phyloP scores from a whole-genome alignment of 306 rosid genomes.

The Inga leiocalycina region DNA sequence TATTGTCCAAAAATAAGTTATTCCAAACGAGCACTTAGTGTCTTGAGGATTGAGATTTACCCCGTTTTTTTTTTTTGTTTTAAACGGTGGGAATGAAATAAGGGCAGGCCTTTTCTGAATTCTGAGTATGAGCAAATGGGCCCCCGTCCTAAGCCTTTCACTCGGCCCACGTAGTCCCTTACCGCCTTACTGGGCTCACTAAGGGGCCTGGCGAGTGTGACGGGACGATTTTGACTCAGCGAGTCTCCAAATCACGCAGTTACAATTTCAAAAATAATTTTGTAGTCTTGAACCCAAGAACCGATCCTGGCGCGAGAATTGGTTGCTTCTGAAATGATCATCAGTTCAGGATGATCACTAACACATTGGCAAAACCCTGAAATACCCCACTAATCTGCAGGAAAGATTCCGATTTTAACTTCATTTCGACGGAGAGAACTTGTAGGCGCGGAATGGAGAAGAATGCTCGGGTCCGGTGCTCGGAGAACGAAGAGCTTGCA shows the following conservation, averaged over 20 bases:
- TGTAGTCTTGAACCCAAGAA: background rate
- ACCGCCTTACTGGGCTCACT: too few relatives aligned
- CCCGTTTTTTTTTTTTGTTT: too few relatives aligned
- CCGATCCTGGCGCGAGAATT: slow-evolving; percentile 38
- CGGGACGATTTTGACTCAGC: background rate
- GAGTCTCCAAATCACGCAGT: background rate
- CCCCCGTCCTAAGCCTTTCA: too few relatives aligned
- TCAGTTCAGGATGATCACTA: background rate
- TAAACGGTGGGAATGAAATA: too few relatives aligned
- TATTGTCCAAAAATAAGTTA: too few relatives aligned
- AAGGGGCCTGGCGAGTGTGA: background rate
- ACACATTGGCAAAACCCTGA: slow-evolving; percentile 22
- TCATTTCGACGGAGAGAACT: slow-evolving; percentile 1
- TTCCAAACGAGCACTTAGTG: too few relatives aligned
- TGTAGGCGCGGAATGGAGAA: slow-evolving; percentile 50
- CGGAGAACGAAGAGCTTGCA: slow-evolving; percentile 65
- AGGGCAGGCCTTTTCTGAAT: too few relatives aligned
- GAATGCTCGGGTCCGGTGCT: slow-evolving; percentile 49
- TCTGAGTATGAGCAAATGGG: too few relatives aligned
- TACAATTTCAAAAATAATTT: background rate
- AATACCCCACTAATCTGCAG: background rate
- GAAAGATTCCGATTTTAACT: background rate
- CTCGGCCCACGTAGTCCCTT: background rate
- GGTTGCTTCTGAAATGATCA: slow-evolving; percentile 10
- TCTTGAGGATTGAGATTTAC: too few relatives aligned